Percentiles rank a stretch among this genome's conserved stretches.
Evolutionary conservation across 2,329 filamentous ascomycete species (phyloP).

Genomic region (Emergomyces pasteurianus): DNA sequence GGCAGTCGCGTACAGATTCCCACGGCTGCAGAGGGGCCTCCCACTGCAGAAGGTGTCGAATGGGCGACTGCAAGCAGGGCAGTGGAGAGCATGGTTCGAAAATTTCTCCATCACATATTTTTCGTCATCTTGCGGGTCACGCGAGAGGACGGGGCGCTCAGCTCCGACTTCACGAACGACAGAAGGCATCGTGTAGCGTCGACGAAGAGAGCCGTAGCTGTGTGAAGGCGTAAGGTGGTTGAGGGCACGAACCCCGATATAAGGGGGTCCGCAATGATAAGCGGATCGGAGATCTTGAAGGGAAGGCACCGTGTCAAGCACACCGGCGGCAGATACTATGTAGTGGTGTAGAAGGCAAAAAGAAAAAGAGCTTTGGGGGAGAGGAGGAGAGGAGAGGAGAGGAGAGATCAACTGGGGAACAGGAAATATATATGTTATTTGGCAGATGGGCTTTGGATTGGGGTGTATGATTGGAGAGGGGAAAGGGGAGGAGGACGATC

Average conservation of each 20-base stretch:
- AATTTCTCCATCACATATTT: constrained; percentile 24
- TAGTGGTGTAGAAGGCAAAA: not conserved
- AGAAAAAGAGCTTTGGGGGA: not conserved
- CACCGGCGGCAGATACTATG: not conserved
- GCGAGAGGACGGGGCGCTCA: constrained; percentile 11
- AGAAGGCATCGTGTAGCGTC: constrained; percentile 39
- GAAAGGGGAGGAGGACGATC: not conserved
- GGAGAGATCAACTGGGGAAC: not conserved
- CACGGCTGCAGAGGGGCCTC: constrained; percentile 22
- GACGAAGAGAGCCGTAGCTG: not conserved
- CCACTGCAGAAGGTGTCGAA: constrained; percentile 18
- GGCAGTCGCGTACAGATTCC: constrained; percentile 20
- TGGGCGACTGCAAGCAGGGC: constrained; percentile 21
- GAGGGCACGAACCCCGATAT: not conserved
- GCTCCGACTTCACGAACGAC: constrained; percentile 12
- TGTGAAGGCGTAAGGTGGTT: not conserved
- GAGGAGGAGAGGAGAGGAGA: too few relatives aligned
- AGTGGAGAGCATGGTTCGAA: constrained; percentile 23
- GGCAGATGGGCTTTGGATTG: not conserved
- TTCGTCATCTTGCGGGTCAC: constrained; percentile 21
- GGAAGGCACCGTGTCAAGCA: not conserved
- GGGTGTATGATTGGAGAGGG: constrained; percentile 1
- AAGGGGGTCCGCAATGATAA: not conserved
- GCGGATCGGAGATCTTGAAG: not conserved
- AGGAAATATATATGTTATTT: not conserved